phyloP scores from a whole-genome alignment of 2,329 filamentous ascomycete species.

The Beauveria sp. region DNA sequence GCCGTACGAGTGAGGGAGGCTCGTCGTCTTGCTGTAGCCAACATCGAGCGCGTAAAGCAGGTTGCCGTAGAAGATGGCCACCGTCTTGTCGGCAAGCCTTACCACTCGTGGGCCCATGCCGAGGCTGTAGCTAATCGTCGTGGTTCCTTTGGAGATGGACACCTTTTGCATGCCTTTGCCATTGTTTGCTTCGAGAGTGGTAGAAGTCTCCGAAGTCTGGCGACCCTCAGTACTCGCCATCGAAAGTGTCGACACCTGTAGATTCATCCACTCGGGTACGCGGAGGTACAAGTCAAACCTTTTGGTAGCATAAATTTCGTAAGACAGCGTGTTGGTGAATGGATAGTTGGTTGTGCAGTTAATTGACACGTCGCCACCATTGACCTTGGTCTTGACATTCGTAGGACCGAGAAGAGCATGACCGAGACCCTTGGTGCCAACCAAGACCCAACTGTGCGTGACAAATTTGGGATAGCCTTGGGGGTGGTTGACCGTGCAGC shows the following conservation, averaged over 20 bases:
- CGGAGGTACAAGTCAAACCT: conserved; percentile 23
- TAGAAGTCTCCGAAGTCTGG: neutral
- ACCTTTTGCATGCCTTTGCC: conserved; percentile 19
- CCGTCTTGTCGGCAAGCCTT: conserved; percentile 24
- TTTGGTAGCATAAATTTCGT: conserved; percentile 21
- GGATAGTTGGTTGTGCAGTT: conserved; percentile 42
- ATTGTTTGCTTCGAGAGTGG: neutral
- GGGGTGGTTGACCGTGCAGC: conserved; percentile 51
- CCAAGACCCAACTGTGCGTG: conserved; percentile 35
- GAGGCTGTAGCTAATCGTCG: conserved; percentile 16
- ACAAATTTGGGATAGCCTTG: conserved; percentile 50
- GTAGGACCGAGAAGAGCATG: conserved; percentile 43
- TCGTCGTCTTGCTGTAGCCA: conserved; percentile 20
- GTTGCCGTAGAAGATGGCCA: conserved; percentile 35
- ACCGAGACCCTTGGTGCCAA: conserved; percentile 35
- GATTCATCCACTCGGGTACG: conserved; percentile 19
- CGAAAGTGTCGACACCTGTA: conserved; percentile 4
- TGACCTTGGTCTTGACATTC: conserved; percentile 30
- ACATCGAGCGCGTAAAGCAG: conserved; percentile 36
- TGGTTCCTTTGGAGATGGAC: conserved; percentile 14
- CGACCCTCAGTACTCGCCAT: conserved; percentile 12
- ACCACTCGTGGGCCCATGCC: conserved; percentile 16
- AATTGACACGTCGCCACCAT: conserved; percentile 27
- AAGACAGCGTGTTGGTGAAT: conserved; percentile 20
- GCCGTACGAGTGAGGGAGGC: conserved; percentile 16